A percentile compares a stretch with the other conserved stretches of the same genome.
phyloP scores from a whole-genome alignment of 2,329 filamentous ascomycete species.

The Alternaria incomplexa region DNA sequence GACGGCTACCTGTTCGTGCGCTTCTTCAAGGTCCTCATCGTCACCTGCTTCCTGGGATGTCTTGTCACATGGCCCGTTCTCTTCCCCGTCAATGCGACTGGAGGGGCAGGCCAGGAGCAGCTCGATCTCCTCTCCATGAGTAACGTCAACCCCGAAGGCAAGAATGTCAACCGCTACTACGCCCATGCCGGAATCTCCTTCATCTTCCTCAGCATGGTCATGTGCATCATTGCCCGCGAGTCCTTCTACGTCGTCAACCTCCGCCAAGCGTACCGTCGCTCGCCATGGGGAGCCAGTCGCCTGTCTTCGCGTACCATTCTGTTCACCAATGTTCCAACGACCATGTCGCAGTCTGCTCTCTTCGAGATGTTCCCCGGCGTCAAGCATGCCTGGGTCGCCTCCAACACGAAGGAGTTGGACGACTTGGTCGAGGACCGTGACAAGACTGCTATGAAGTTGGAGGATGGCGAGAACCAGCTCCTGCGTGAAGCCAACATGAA shows the following conservation, averaged over 20 bases:
- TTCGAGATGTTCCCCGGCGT: slow-evolving; percentile 50
- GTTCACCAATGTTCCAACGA: slow-evolving; percentile 55
- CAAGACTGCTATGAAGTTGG: slow-evolving; percentile 51
- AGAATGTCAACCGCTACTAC: slow-evolving; percentile 49
- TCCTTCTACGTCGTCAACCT: slow-evolving; percentile 56
- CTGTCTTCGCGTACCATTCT: slow-evolving; percentile 57
- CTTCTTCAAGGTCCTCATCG: slow-evolving; percentile 54
- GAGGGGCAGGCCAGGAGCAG: slow-evolving; percentile 45
- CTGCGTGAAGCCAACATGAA: slow-evolving; percentile 65
- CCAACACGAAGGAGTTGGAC: slow-evolving; percentile 53
- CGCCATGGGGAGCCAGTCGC: slow-evolving; percentile 51
- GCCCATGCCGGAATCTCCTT: slow-evolving; percentile 53
- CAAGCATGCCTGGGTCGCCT: slow-evolving; percentile 55
- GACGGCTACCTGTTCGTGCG: slow-evolving; percentile 58
- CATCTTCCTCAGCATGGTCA: slow-evolving; percentile 52
- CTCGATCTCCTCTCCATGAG: slow-evolving; percentile 49
- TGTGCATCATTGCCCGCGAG: slow-evolving; percentile 55
- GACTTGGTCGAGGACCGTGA: slow-evolving; percentile 54
- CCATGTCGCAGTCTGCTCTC: slow-evolving; percentile 47
- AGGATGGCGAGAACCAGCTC: slow-evolving; percentile 54
- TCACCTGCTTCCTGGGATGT: slow-evolving; percentile 52
- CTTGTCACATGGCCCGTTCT: slow-evolving; percentile 55
- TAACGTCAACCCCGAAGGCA: slow-evolving; percentile 42
- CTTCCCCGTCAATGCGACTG: slow-evolving; percentile 55
- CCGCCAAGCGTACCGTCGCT: slow-evolving; percentile 56